A percentile compares a stretch with the other conserved stretches of the same genome.
Evolutionary conservation across 2,329 filamentous ascomycete genomes (phyloP).

Genomic region (Arthroderma sp.): DNA sequence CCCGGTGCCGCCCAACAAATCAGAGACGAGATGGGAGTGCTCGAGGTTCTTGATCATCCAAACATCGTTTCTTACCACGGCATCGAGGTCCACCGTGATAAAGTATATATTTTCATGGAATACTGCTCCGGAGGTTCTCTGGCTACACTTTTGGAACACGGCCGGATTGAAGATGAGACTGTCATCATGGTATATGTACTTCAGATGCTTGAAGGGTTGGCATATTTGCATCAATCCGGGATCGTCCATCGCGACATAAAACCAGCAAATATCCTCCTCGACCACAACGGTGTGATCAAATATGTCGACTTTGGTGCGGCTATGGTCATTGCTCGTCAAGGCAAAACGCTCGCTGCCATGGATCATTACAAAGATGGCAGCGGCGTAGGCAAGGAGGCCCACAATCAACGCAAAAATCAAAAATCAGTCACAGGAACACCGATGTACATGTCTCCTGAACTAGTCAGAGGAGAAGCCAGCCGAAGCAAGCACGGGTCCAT

Average conservation of each 20-base stretch:
- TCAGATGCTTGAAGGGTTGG: slow-evolving; percentile 49
- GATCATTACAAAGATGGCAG: slow-evolving; percentile 35
- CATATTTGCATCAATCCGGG: slow-evolving; percentile 42
- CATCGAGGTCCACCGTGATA: slow-evolving; percentile 94
- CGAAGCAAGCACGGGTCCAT: slow-evolving; percentile 63
- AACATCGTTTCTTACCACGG: slow-evolving; percentile 97
- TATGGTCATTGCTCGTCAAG: slow-evolving; percentile 89
- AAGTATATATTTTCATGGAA: slow-evolving; percentile 99
- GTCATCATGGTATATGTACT: slow-evolving; percentile 52
- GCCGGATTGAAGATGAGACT: slow-evolving; percentile 56
- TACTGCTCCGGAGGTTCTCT: slow-evolving; percentile 93
- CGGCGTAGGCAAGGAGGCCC: slow-evolving; percentile 9
- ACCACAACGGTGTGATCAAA: slow-evolving; percentile 97
- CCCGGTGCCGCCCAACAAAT: slow-evolving; percentile 90
- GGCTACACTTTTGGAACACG: slow-evolving; percentile 79
- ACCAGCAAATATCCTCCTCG: slow-evolving; percentile 52
- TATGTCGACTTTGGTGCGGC: slow-evolving; percentile 98
- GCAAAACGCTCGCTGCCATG: slow-evolving; percentile 65
- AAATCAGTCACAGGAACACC: slow-evolving; percentile 94
- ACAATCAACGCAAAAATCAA: slow-evolving; percentile 42
- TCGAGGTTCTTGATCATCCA: slow-evolving; percentile 90
- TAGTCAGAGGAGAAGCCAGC: slow-evolving; percentile 77
- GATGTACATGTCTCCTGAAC: slow-evolving; percentile 99
- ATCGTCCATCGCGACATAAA: slow-evolving; percentile 52
- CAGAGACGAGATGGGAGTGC: slow-evolving; percentile 88